Evolutionary conservation across 257 asterid genomes (phyloP), one percentile per base, ranked within the genome.

Genomic region (Lantana camara): DNA sequence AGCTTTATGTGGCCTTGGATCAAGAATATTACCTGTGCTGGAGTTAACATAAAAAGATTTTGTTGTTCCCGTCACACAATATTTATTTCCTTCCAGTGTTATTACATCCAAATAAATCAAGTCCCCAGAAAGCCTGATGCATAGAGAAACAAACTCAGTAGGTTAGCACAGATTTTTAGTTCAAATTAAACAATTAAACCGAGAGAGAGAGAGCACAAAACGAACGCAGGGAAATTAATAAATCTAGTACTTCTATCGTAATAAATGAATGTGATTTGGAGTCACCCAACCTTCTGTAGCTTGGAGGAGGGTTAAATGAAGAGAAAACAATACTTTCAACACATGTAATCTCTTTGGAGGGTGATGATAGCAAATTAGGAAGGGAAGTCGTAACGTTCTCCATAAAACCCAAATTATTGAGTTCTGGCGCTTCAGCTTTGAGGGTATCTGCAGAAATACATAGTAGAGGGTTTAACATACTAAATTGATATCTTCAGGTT

Each of bases 291-390:
- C 96, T 87, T 80, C 96, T 73, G 79, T 77, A 70, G 83, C 86
- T 70, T 47, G 96, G 96, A 52, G 96, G 93, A 66, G 85, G 93
- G 64, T 87, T 87, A 65, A 87, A 83, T 42, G 96, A 79, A 59
- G 96, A 87, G 80, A 79, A 85, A 61, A 85, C 82, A 48, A 87
- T 74, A 75, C 82, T 79, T 63, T 80, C 93, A 42, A 82, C 80
- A 49, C 90, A 82, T 62, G 61, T 84, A 50, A 81, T 77, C 71
- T 87, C 96, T 58, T 82, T 83, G 63, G 87, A 73, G 38, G 85
- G 85, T n/a, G 84, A 76, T 49, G 79, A 72, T 35, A 80, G 68
- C 57, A 87, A 68, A 64, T 74, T 78, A 55, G 79, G 37, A 52
- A 85, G 93, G 38, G 86, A 80, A 45, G 75, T 71, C 46, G 93